Evolutionary conservation across 2,329 filamentous ascomycete species (phyloP), one percentile per base, ranked within the genome.

Genomic region (Emergomyces pasteurianus): DNA sequence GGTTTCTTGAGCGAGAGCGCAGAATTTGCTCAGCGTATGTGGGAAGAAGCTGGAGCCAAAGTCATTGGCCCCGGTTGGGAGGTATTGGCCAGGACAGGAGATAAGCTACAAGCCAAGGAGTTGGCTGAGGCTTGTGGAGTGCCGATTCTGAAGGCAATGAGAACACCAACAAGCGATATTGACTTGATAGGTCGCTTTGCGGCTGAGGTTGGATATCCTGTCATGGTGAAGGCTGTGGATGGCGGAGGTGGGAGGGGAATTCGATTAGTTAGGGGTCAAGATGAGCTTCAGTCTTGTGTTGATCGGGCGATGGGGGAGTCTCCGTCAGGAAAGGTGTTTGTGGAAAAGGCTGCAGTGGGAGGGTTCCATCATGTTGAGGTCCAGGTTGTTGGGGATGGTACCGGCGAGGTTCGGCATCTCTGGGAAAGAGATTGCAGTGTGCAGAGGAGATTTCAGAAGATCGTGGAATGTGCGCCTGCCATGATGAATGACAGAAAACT

Each of bases 221-320:
- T 85, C 50, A 84, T 85, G 80, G 73, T 86, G 52, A 86, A 86
- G 66, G 83, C 83, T n/a, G 80, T 85, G 3, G 83, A 85, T 68
- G 83, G 83, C 1, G 84, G 83, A 16, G 83, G 83, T 2, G 84
- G 84, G 0, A 72, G 82, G 18, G 84, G 83, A 0, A 86, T 86
- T 53, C 77, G 83, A 6, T 72, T 85, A 0, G 78, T 85, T 7
- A 71, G 71, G 0, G 67, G 69, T 26, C 71, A 76, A 43, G 69
- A 71, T 0, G 76, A 79, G 5, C 70, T 85, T 5, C 71, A 78
- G 26, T 73, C 74, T 31, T 71, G 76, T 7, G 74, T 81, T 2
- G 77, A 75, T 54, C 74, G 81, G 62, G 81, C 82, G 3, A 76
- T 81, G 5, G 78, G 80, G 53, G 83, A 86, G 68, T 85, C 82